These are phyloP conservation scores for Colletotrichum lentis DNA, from an alignment of 2,329 filamentous ascomycete species.

Conservation along the genomic window DNA sequence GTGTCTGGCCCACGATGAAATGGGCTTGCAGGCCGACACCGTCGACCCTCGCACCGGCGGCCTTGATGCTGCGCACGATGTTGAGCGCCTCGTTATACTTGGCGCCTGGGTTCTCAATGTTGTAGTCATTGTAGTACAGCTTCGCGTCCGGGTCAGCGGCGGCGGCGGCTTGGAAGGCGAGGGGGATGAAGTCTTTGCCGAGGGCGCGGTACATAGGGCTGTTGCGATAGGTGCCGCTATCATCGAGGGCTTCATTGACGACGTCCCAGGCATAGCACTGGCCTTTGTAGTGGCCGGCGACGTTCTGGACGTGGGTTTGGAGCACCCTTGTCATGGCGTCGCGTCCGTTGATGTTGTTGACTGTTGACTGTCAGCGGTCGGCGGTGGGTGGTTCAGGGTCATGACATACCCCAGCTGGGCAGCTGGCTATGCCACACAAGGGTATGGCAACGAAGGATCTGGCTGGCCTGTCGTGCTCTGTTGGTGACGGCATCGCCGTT, in stretches of 20 bases:
- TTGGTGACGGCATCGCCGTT: constrained; percentile 62
- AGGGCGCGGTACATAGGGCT: constrained; percentile 54
- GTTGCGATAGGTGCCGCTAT: constrained; percentile 50
- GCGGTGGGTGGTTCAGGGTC: not conserved
- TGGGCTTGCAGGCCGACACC: constrained; percentile 62
- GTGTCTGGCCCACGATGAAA: constrained; percentile 54
- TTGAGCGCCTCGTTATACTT: constrained; percentile 54
- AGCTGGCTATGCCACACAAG: constrained; percentile 56
- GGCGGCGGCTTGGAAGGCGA: constrained; percentile 55
- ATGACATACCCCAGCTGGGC: constrained; percentile 33
- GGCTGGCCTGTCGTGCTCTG: constrained; percentile 46
- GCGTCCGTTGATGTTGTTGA: constrained; percentile 62
- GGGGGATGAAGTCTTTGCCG: constrained; percentile 54
- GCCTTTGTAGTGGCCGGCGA: constrained; percentile 54
- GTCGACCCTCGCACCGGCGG: constrained; percentile 57
- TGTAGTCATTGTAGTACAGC: constrained; percentile 52
- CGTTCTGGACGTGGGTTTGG: constrained; percentile 60
- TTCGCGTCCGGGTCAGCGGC: constrained; percentile 53
- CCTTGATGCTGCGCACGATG: constrained; percentile 47
- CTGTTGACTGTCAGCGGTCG: constrained; percentile 42
- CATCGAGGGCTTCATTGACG: constrained; percentile 56
- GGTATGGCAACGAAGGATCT: constrained; percentile 60
- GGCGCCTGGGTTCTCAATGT: constrained; percentile 61
- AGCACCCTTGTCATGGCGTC: constrained; percentile 52
- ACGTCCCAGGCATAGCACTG: constrained; percentile 61